Evolutionary conservation across 306 rosid genomes (phyloP).

Genomic region (Sesbania bispinosa): DNA sequence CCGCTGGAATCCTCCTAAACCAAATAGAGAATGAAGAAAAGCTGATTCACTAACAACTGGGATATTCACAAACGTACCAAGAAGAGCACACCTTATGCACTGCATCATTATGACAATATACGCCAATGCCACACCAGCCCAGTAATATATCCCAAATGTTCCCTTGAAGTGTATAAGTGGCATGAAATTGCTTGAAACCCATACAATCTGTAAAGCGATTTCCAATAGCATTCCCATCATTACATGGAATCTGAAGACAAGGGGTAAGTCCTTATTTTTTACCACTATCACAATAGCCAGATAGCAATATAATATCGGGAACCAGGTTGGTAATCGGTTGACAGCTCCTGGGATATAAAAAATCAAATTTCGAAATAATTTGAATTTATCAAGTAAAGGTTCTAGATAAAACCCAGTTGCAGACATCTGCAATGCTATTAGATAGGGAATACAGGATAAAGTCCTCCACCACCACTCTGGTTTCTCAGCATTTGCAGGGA

Average conservation of each 20-base stretch:
- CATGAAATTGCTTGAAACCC: slow-evolving; percentile 66
- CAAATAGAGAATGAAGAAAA: slow-evolving; percentile 55
- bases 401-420: slow-evolving; percentile 60
- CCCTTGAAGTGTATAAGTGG: slow-evolving; percentile 83
- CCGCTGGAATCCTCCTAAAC: slow-evolving; percentile 52
- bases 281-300: slow-evolving; percentile 56
- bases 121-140: slow-evolving; percentile 68
- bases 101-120: slow-evolving; percentile 47
- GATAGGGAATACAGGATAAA: slow-evolving; percentile 72
- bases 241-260: slow-evolving; percentile 64
- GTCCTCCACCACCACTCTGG: slow-evolving; percentile 98
- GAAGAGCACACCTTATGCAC: slow-evolving; percentile 67
- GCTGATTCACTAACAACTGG: slow-evolving; percentile 71
- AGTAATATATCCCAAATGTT: slow-evolving; percentile 64
- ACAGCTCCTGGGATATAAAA: slow-evolving; percentile 72
- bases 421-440: slow-evolving; percentile 65
- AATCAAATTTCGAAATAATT: slow-evolving; percentile 43
- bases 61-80: slow-evolving; percentile 63
- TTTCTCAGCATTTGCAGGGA: slow-evolving; percentile 55
- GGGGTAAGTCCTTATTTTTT: slow-evolving; percentile 61
- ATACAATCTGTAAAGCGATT: slow-evolving; percentile 52
- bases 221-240: slow-evolving; percentile 76
- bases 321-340: slow-evolving; percentile 69
- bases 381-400: slow-evolving; percentile 52
- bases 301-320: slow-evolving; percentile 57